Conservation (phyloP, 2,329 filamentous ascomycete genomes). For the Chalara sp. region DNA sequence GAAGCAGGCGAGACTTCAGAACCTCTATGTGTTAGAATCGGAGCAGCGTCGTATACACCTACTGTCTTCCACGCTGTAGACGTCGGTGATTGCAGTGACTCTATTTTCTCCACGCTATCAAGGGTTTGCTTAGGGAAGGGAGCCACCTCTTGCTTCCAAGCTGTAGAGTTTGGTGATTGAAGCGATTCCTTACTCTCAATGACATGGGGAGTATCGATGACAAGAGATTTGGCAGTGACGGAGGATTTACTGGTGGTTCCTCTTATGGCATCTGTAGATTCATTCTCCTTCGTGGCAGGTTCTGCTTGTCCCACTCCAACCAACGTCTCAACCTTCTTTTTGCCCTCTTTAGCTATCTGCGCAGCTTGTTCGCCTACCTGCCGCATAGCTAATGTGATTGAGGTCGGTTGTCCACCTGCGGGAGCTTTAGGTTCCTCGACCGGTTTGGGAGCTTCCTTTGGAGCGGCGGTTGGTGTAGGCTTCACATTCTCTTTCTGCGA, state of each 20-base stretch:
- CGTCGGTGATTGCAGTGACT: constrained; percentile 20
- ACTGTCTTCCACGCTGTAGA: constrained; percentile 24
- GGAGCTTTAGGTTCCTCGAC: constrained; percentile 10
- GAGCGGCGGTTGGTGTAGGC: constrained; percentile 17
- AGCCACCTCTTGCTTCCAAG: constrained; percentile 17
- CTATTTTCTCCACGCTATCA: constrained; percentile 14
- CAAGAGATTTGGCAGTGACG: constrained; percentile 1
- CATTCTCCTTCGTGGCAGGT: constrained; percentile 7
- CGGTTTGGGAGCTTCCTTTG: constrained; percentile 5
- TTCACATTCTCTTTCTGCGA: constrained; percentile 24
- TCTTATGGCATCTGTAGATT: constrained; percentile 5
- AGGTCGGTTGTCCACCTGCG: constrained; percentile 15
- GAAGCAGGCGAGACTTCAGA: constrained; percentile 14
- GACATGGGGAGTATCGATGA: constrained; percentile 1
- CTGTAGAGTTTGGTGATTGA: constrained; percentile 24
- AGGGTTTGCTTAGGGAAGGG: constrained; percentile 1
- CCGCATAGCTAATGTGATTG: constrained; percentile 38
- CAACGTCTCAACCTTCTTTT: constrained; percentile 30
- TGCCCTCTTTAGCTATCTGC: constrained; percentile 54
- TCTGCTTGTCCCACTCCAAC: constrained; percentile 15
- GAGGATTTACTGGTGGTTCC: background rate
- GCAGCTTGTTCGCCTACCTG: constrained; percentile 60
- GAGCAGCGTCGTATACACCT: constrained; percentile 6
- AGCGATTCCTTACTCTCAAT: constrained; percentile 12
- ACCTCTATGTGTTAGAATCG: constrained; percentile 17